Percentiles rank a stretch among this genome's conserved stretches.
phyloP scores from a whole-genome alignment of 2,329 filamentous ascomycete species.

The Huntiella moniliformis region DNA sequence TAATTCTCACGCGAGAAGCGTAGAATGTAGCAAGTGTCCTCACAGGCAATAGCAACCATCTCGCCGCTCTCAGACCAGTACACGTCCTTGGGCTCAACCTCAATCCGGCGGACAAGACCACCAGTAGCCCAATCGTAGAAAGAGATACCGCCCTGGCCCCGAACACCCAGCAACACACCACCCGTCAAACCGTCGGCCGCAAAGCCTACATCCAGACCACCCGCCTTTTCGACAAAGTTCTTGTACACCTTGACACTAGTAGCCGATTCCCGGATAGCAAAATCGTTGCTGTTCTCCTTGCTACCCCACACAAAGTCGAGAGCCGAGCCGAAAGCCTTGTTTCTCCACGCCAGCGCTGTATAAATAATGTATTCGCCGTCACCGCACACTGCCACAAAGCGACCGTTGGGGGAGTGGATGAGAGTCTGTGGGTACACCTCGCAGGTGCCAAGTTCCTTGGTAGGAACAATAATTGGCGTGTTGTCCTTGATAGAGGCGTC shows the following conservation, averaged over 20 bases:
- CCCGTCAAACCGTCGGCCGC: conserved; percentile 81
- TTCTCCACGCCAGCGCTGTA: conserved; percentile 86
- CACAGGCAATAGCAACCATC: conserved; percentile 77
- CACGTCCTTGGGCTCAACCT: conserved; percentile 55
- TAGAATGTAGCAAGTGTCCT: conserved; percentile 88
- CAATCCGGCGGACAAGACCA: conserved; percentile 75
- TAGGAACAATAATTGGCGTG: conserved; percentile 64
- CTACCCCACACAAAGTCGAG: conserved; percentile 94
- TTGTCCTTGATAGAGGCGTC: conserved; percentile 73
- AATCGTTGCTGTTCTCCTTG: conserved; percentile 96
- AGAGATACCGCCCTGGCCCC: conserved; percentile 82
- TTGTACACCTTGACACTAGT: conserved; percentile 95
- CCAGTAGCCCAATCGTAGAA: conserved; percentile 95
- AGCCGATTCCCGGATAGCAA: conserved; percentile 83
- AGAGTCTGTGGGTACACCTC: conserved; percentile 94
- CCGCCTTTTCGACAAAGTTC: conserved; percentile 85
- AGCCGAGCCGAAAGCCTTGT: conserved; percentile 91
- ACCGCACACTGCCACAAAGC: conserved; percentile 65
- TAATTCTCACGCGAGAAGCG: conserved; percentile 84
- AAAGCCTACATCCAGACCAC: conserved; percentile 84
- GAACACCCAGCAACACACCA: conserved; percentile 80
- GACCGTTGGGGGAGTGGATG: conserved; percentile 85
- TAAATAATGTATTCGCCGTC: conserved; percentile 99
- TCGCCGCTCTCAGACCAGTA: conserved; percentile 98
- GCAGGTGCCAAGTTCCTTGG: conserved; percentile 88